A percentile compares a stretch with the other conserved stretches of the same genome.
These are phyloP conservation scores for Pseudogymnoascus sp. DNA, from an alignment of 2,329 filamentous ascomycete genomes.

Conservation along the genomic window DNA sequence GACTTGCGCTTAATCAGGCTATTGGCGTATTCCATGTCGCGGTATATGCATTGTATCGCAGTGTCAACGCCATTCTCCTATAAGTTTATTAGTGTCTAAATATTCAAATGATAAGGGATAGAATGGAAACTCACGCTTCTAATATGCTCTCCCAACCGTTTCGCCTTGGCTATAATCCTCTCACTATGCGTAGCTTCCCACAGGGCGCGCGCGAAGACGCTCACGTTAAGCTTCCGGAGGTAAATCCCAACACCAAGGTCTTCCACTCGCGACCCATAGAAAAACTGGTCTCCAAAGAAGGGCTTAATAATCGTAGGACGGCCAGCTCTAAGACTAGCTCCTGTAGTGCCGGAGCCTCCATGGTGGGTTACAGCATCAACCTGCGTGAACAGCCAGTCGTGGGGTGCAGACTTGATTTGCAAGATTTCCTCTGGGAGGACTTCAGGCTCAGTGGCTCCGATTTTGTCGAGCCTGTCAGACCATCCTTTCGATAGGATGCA, in stretches of 20 bases:
- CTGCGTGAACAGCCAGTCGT: conserved; percentile 93
- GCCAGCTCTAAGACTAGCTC: conserved; percentile 82
- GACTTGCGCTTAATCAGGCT: conserved; percentile 66
- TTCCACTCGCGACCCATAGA: conserved; percentile 84
- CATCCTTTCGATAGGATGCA: conserved; percentile 95
- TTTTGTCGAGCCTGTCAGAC: conserved; percentile 72
- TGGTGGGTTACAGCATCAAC: conserved; percentile 94
- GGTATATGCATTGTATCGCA: conserved; percentile 88
- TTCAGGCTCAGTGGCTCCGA: conserved; percentile 45
- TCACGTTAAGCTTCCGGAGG: conserved; percentile 83
- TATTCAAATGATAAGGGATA: neutral
- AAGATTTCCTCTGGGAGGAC: conserved; percentile 74
- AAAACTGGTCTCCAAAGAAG: conserved; percentile 97
- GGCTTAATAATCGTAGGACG: conserved; percentile 92
- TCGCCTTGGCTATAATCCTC: conserved; percentile 84
- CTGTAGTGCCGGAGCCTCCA: conserved; percentile 89
- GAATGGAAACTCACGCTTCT: conserved; percentile 56
- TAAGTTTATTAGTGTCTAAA: conserved; percentile 25
- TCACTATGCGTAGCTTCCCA: conserved; percentile 89
- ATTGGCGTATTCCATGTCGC: conserved; percentile 88
- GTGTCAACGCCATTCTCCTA: conserved; percentile 85
- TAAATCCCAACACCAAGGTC: conserved; percentile 89
- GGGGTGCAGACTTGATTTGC: conserved; percentile 82
- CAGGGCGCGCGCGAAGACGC: conserved; percentile 73
- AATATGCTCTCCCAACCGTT: conserved; percentile 76